Base-by-base conservation (phyloP, 1,284 basidiomycete genomes). In the Laetiporus sulphureus region DNA sequence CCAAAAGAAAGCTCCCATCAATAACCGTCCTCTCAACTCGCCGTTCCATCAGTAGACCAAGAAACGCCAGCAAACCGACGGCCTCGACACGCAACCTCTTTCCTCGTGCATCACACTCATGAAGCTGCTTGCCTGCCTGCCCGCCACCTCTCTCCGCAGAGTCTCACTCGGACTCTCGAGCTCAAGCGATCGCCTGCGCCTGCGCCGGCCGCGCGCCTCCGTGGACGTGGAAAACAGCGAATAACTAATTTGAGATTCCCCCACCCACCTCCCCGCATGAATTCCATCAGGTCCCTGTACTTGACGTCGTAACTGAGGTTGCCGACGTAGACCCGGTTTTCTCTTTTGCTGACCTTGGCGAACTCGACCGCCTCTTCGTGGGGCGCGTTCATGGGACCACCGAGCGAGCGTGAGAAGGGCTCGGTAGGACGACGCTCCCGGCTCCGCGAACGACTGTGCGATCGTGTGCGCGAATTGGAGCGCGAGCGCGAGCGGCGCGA, bases 191-290 rank as follows among this genome's bases (percentile, higher is more conserved):
- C n/a, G n/a, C n/a, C n/a, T n/a, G n/a, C n/a, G n/a, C n/a, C n/a
- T n/a, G n/a, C n/a, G n/a, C n/a, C n/a, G n/a, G n/a, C n/a, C n/a
- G n/a, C n/a, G n/a, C n/a, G n/a, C n/a, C n/a, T n/a, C n/a, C n/a
- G n/a, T n/a, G n/a, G n/a, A n/a, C n/a, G n/a, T n/a, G n/a, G n/a
- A n/a, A n/a, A n/a, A n/a, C n/a, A n/a, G n/a, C n/a, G 50, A 57
- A 53, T 52, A 63, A 71, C 66, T 68, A 67, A 66, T 66, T 64
- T 73, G 67, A 75, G 69, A 76, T 73, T 73, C 79, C 79, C 79
- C 79, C 69, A 94, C 92, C 83, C 89, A 96, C 93, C 92, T 92
- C 90, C 89, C 82, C 86, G 78, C 91, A 95, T 94, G 64, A 94
- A 95, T 82, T 93, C 88, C 78, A 93, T 91, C 69, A 98, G 76